These are phyloP conservation scores for Colletotrichum navitas DNA, from an alignment of 2,329 filamentous ascomycete genomes.

Conservation along the genomic window DNA sequence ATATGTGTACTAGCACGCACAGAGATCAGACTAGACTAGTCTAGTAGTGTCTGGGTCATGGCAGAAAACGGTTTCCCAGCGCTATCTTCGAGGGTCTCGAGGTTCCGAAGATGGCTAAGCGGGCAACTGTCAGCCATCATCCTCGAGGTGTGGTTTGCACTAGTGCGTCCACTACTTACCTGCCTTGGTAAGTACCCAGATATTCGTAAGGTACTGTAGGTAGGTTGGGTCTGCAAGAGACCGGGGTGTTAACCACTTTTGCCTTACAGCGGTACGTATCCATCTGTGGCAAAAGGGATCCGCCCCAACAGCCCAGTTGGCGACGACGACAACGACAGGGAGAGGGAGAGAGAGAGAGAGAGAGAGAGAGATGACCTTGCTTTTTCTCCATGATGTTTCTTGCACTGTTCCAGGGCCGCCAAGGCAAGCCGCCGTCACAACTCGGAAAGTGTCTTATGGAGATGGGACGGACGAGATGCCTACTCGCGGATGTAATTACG, in stretches of 20 bases:
- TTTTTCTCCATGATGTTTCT: not conserved
- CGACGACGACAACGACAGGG: not conserved
- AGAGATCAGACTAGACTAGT: not conserved
- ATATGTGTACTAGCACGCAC: not conserved
- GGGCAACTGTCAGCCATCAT: conserved; percentile 33
- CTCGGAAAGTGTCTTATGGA: not conserved
- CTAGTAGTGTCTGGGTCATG: not conserved
- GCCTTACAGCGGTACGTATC: conserved; percentile 10
- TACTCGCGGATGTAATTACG: not conserved
- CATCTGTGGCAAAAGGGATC: not conserved
- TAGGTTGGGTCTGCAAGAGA: not conserved
- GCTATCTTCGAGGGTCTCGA: conserved; percentile 2
- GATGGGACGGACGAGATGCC: conserved; percentile 1
- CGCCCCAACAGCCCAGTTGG: not conserved
- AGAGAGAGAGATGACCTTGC: not conserved
- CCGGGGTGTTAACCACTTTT: not conserved
- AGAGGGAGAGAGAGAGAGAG: not conserved
- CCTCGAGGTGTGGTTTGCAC: not conserved
- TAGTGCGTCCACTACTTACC: not conserved
- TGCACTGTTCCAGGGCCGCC: not conserved
- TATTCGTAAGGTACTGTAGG: too few species aligned
- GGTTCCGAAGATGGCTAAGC: conserved; percentile 28
- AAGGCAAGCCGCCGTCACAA: not conserved
- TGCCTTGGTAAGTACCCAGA: not conserved
- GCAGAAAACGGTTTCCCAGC: conserved; percentile 7